Base-by-base conservation (phyloP, 78 protist genomes). In the Tieghemostelium lacteum region DNA sequence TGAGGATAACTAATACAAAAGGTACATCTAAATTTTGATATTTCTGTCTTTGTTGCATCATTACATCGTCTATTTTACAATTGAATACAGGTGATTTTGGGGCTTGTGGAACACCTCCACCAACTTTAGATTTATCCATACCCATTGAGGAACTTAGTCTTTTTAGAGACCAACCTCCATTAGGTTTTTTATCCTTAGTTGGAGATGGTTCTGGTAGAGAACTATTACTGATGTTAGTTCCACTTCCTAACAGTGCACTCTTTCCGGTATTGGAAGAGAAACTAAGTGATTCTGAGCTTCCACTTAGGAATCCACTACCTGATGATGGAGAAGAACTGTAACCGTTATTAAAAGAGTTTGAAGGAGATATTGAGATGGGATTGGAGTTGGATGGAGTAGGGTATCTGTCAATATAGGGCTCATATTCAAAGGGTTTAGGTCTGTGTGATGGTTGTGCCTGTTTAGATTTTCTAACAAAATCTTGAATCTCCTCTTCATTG, bases 21-120 rank as follows among this genome's bases (percentile, higher is more conserved):
- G 91, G 91, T n/a, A 83, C 39, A 19, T 83, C 91, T 3, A 69
- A 39, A 7, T 24, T 58, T 10, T 76, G 91, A 31, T 83, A 70
- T 34, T 39, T 26, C 40, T 69, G 34, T 36, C 57, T 45, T 57
- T 83, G 91, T 26, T 20, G 19, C 1, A 1, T 24, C 91, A 83
- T 83, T 7, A 83, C 28, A 52, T 77, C 66, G 8, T 34, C 63
- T 29, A 57, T 62, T 17, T 60, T 62, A 33, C 36, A 45, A 49
- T 19, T 42, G 33, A 75, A 60, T 12, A 75, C 14, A 28, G 60
- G 52, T 64, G n/a, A 37, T 52, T 42, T 42, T 42, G 26, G 8
- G 22, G 45, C 26, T 45, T 45, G 52, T 45, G 52, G 52, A 39
- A 8, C 10, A 4, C 3, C 54, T 36, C 14, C 26, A 16, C 3